Evolutionary conservation across 2,329 filamentous ascomycete species (phyloP).

Genomic region (Ascosphaera apis): DNA sequence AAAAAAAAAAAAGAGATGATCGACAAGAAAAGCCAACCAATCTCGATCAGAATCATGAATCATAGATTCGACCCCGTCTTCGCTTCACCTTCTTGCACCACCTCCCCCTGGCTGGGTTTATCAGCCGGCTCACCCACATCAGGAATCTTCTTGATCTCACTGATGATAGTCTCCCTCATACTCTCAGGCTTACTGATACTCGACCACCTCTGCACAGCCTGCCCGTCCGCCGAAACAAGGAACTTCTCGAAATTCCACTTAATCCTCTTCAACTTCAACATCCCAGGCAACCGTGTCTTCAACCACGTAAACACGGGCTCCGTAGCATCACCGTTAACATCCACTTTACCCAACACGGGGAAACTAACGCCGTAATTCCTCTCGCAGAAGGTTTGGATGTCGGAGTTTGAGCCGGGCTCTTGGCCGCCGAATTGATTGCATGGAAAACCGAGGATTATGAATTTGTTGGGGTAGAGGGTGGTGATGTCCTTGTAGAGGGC

Average conservation of each 20-base stretch:
- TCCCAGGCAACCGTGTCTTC: conserved; percentile 48
- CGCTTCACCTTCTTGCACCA: conserved; percentile 1
- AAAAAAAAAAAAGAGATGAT: too few species aligned
- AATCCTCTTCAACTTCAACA: conserved; percentile 70
- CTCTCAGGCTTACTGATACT: conserved; percentile 68
- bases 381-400: conserved; percentile 70
- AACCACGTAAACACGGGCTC: conserved; percentile 59
- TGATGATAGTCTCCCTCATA: conserved; percentile 51
- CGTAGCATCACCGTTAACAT: conserved; percentile 73
- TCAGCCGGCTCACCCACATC: conserved; percentile 14
- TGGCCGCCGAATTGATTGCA: conserved; percentile 95
- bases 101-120: neutral
- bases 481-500: conserved; percentile 63
- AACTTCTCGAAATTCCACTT: conserved; percentile 99
- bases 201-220: conserved; percentile 69
- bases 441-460: conserved; percentile 81
- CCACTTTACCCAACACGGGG: conserved; percentile 73
- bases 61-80: too few species aligned
- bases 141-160: conserved; percentile 41
- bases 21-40: too few species aligned
- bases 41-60: too few species aligned
- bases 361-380: conserved; percentile 87
- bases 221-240: conserved; percentile 62
- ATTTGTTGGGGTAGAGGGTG: conserved; percentile 46
- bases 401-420: conserved; percentile 63